Percentiles rank a stretch among this genome's conserved stretches.
These are phyloP conservation scores for Hippophae rhamnoides DNA, from an alignment of 306 rosid genomes.

Conservation along the genomic window DNA sequence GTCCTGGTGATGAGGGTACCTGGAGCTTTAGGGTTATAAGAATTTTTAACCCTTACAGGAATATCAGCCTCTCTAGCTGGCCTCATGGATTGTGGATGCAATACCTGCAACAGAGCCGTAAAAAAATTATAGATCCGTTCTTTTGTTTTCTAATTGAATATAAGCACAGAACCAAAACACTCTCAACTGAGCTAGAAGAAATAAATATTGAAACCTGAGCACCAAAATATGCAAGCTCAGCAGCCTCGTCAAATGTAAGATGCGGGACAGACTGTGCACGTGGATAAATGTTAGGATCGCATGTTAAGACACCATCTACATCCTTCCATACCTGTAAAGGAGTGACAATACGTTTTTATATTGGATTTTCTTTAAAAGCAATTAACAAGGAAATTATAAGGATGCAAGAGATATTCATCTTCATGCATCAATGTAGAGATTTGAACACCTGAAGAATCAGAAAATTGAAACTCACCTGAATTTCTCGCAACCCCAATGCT, in stretches of 20 bases:
- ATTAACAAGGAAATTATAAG: too few species aligned
- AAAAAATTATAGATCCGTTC: not conserved
- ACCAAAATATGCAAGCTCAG: constrained; percentile 97
- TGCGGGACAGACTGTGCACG: constrained; percentile 72
- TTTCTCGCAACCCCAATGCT: constrained; percentile 86
- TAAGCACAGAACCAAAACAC: too few species aligned
- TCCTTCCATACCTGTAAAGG: constrained; percentile 91
- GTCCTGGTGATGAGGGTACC: constrained; percentile 79
- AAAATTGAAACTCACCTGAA: constrained; percentile 47
- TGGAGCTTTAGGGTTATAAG: constrained; percentile 89
- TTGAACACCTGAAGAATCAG: not conserved
- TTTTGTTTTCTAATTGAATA: not conserved
- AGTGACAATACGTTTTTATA: not conserved
- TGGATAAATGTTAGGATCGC: constrained; percentile 73
- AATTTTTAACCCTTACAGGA: constrained; percentile 95
- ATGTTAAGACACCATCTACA: constrained; percentile 94
- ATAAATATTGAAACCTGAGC: constrained; percentile 62
- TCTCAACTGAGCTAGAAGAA: not conserved
- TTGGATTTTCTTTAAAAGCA: too few species aligned
- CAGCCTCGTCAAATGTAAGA: constrained; percentile 96
- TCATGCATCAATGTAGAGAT: not conserved
- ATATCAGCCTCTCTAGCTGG: constrained; percentile 95
- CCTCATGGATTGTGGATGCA: constrained; percentile 99
- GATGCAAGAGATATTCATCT: too few species aligned
- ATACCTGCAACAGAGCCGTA: constrained; percentile 42